Base-by-base conservation (phyloP, 2,329 filamentous ascomycete species). In the Elsinoe ampelina region DNA sequence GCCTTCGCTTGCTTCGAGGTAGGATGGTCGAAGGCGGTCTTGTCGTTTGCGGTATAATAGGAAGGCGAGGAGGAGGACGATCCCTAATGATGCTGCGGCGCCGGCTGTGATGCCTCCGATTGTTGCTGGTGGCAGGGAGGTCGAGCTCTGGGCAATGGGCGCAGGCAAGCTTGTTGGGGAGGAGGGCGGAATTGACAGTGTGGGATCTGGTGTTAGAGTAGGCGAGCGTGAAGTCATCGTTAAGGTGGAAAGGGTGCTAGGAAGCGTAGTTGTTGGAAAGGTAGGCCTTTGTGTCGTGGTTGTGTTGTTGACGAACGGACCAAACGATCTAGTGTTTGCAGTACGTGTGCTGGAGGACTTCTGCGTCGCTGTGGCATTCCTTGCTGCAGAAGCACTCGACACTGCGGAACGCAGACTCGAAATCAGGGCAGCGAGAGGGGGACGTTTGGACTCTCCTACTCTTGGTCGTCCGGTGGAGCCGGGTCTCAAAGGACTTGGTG, bases 141-240 rank as follows among this genome's bases (percentile, higher is more conserved):
- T 12, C 7, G 48, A 38, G 26, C 17, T 8, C 34, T 13, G 30
- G 13, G 45, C 2, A 17, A 22, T 26, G 2, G 45, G 26, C n/a
- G 34, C 6, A 6, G 32, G 34, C 7, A 41, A n/a, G 12, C 22
- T 15, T 15, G 38, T 17, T 15, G 52, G 26, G 2, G 52, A 20
- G n/a, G 38, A 30, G 11, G 19, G 19, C 26, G 52, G 11, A 30
- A 15, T 3, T 8, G 38, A 15, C 15, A 13, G 12, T 4, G 36
- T 32, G 5, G 52, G 20, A 22, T 32, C 2, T 13, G 10, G 20
- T 19, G 50, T 10, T 7, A 12, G 5, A 39, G 34, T 11, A 17
- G 15, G 17, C 32, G 48, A 79, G 79, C 50, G 79, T 32, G 22
- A 20, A 13, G 26, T 15, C 2, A 17, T 17, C 5, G 43, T 50